These are phyloP conservation scores for Fistulinella prunicolor DNA, from an alignment of 768 basidiomycete genomes.

Conservation along the genomic window DNA sequence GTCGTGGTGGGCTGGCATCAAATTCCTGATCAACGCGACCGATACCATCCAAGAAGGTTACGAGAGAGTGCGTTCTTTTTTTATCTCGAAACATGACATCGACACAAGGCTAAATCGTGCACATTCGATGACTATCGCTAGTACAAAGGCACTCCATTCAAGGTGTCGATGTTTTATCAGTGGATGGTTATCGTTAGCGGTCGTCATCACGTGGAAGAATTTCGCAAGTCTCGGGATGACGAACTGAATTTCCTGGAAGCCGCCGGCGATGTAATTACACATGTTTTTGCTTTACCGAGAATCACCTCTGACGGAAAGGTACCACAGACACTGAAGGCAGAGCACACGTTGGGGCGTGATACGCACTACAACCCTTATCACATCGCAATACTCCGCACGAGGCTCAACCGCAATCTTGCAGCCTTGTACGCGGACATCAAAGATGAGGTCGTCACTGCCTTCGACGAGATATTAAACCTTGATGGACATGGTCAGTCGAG, in stretches of 20 bases:
- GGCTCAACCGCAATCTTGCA: conserved; percentile 39
- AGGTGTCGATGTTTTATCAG: conserved; percentile 23
- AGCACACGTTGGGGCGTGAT: conserved; percentile 37
- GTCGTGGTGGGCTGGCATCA: conserved; percentile 27
- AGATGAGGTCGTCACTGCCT: conserved; percentile 43
- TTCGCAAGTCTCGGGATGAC: conserved; percentile 40
- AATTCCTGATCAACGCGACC: conserved; percentile 15
- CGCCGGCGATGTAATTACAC: background rate
- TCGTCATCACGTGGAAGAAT: conserved; percentile 36
- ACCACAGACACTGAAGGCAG: conserved; percentile 34
- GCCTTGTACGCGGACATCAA: conserved; percentile 38
- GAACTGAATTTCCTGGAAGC: conserved; percentile 35
- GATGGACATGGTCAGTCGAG: conserved; percentile 14
- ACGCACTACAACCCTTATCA: conserved; percentile 33
- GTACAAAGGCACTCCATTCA: conserved; percentile 32
- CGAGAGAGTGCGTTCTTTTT: conserved; percentile 21
- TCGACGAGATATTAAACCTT: conserved; percentile 35
- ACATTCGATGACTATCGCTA: conserved; percentile 2
- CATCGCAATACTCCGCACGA: conserved; percentile 25
- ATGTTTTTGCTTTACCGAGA: background rate
- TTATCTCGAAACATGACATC: background rate
- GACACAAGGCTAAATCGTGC: background rate
- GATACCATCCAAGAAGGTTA: conserved; percentile 34
- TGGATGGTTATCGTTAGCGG: conserved; percentile 42
- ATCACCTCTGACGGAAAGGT: background rate